These are phyloP conservation scores for Epichloe amarillans DNA, from an alignment of 2,329 filamentous ascomycete species.

Conservation along the genomic window DNA sequence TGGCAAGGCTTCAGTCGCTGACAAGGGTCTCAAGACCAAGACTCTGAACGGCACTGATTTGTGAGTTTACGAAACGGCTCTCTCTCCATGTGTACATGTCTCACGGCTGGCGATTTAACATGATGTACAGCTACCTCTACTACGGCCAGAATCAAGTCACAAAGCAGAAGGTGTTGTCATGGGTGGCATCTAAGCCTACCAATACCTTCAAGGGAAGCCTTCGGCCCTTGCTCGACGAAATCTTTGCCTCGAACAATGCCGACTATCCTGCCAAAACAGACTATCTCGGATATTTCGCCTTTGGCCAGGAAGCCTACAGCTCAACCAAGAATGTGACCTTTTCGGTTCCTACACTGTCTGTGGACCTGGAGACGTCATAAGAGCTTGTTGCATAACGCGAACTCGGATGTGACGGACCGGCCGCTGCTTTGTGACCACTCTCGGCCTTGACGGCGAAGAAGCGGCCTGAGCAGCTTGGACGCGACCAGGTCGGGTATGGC, in stretches of 20 bases:
- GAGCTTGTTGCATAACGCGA: background rate
- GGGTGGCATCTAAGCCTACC: constrained; percentile 25
- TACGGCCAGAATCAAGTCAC: constrained; percentile 23
- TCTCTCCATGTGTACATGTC: background rate
- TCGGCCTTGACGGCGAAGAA: background rate
- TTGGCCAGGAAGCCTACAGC: constrained; percentile 37
- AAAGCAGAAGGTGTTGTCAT: constrained; percentile 35
- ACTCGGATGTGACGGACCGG: background rate
- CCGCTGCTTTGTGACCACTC: background rate
- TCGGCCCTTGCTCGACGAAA: constrained; percentile 27
- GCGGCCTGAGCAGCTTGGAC: background rate
- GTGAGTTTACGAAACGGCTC: constrained; percentile 15
- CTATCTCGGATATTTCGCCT: constrained; percentile 37
- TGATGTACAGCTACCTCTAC: constrained; percentile 24
- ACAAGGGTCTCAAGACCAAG: constrained; percentile 19
- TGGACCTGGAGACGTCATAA: constrained; percentile 4
- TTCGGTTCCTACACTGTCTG: constrained; percentile 3
- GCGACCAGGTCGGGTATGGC: background rate
- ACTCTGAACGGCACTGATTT: constrained; percentile 29
- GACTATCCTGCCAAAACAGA: constrained; percentile 25
- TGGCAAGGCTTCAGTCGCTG: constrained; percentile 17
- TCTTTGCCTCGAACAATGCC: constrained; percentile 19
- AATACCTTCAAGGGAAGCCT: constrained; percentile 34
- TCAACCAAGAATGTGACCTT: constrained; percentile 33
- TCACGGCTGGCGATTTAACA: background rate